Conservation (phyloP, 75 land plant genomes). For the Azolla pinnata region DNA sequence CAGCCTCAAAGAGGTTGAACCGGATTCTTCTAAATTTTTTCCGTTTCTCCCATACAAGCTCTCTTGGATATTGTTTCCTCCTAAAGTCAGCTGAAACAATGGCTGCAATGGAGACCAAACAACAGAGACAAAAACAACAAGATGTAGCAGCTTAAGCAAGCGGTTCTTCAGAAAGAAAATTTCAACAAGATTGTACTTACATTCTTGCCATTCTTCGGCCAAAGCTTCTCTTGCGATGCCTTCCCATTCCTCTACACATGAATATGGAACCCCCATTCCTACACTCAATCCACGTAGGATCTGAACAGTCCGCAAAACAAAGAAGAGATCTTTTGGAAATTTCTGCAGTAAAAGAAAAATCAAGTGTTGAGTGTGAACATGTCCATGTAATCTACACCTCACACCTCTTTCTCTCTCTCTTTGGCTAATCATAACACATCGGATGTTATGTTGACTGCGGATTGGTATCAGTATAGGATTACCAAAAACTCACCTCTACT, state of each 20-base stretch:
- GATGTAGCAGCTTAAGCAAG: too few species aligned
- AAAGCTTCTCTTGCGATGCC: constrained; percentile 71
- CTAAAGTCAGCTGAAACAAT: too few species aligned
- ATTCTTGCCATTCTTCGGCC: too few species aligned
- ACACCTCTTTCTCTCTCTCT: background rate
- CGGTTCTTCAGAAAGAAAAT: too few species aligned
- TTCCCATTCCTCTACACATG: constrained; percentile 81
- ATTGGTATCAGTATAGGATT: background rate
- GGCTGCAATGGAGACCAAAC: too few species aligned
- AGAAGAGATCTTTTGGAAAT: constrained; percentile 87
- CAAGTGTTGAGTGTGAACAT: background rate
- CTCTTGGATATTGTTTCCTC: too few species aligned
- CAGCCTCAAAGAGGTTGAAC: too few species aligned
- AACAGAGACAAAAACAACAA: too few species aligned
- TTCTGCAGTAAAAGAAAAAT: constrained; percentile 25
- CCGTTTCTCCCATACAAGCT: too few species aligned
- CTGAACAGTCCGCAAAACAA: constrained; percentile 65
- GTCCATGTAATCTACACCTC: background rate
- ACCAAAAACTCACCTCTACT: constrained; percentile 43
- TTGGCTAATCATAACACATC: background rate
- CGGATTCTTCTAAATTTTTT: too few species aligned
- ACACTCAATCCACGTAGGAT: constrained; percentile 78
- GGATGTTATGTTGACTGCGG: background rate
- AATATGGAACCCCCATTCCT: constrained; percentile 68
- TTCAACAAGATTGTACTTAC: too few species aligned